Conservation (phyloP, 305 asterid genomes). For the Fraxinus albicans region DNA sequence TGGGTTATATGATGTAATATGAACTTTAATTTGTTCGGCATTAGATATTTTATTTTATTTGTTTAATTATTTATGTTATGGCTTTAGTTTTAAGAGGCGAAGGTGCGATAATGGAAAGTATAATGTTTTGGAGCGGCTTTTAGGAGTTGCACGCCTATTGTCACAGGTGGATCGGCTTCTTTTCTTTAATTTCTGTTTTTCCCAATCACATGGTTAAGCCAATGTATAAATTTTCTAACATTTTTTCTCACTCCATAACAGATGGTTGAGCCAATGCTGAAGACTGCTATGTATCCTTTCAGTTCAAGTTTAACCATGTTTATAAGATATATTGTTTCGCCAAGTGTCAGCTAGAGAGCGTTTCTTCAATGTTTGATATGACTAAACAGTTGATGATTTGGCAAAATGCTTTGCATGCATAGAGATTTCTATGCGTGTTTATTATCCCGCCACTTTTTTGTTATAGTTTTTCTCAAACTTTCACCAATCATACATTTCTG, state of each 20-base stretch:
- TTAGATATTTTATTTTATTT: background rate
- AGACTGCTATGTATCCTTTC: constrained; percentile 82
- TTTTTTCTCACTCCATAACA: constrained; percentile 37
- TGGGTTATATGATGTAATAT: background rate
- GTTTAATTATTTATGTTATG: constrained; percentile 1
- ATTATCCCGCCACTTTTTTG: background rate
- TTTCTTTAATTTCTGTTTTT: constrained; percentile 4
- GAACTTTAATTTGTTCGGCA: background rate
- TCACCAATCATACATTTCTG: background rate
- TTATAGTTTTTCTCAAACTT: background rate
- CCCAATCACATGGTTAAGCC: background rate
- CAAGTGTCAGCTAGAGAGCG: background rate
- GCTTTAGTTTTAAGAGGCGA: constrained; percentile 75
- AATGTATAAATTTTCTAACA: constrained; percentile 6
- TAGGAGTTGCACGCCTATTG: constrained; percentile 67
- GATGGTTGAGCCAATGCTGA: constrained; percentile 86
- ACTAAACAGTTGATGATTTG: background rate
- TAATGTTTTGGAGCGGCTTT: constrained; percentile 75
- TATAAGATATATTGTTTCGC: background rate
- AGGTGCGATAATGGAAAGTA: constrained; percentile 50
- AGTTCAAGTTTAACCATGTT: background rate
- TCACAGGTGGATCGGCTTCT: constrained; percentile 41
- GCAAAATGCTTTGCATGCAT: background rate
- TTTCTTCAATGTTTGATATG: background rate
- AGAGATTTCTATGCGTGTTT: background rate